These are phyloP conservation scores for Serendipita sp. DNA, from an alignment of 768 basidiomycete species.

Conservation along the genomic window DNA sequence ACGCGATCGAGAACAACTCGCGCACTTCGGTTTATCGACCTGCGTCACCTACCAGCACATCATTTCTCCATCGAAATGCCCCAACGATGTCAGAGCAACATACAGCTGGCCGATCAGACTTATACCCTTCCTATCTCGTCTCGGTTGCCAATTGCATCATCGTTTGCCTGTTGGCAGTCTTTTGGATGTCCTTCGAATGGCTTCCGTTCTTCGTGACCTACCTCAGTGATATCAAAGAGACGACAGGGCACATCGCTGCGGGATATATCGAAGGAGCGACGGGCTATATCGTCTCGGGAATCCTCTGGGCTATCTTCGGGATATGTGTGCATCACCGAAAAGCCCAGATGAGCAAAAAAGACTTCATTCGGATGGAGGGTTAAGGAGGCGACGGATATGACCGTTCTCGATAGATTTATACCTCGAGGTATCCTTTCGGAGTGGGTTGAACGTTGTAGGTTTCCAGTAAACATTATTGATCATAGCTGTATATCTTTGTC, in stretches of 20 bases:
- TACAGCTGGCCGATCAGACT: background rate
- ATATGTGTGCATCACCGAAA: background rate
- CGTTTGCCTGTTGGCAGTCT: background rate
- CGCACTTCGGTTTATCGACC: background rate
- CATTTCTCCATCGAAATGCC: background rate
- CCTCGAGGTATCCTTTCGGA: no score
- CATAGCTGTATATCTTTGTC: no score
- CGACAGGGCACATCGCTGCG: background rate
- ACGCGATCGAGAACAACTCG: background rate
- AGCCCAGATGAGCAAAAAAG: background rate
- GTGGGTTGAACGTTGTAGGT: no score
- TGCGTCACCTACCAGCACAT: background rate
- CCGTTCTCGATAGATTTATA: no score
- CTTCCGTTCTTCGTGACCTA: background rate
- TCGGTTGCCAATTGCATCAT: background rate
- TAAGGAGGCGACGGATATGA: background rate
- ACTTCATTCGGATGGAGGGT: background rate
- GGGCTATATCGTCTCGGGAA: background rate
- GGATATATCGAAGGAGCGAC: background rate
- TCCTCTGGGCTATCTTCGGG: background rate
- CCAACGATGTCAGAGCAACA: background rate
- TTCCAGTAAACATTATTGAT: no score
- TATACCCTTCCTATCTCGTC: background rate
- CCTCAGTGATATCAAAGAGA: background rate
- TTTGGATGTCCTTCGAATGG: background rate